Evolutionary conservation across 2,329 filamentous ascomycete species (phyloP), one percentile per base, ranked within the genome.

Genomic region (Neonectria punicea): DNA sequence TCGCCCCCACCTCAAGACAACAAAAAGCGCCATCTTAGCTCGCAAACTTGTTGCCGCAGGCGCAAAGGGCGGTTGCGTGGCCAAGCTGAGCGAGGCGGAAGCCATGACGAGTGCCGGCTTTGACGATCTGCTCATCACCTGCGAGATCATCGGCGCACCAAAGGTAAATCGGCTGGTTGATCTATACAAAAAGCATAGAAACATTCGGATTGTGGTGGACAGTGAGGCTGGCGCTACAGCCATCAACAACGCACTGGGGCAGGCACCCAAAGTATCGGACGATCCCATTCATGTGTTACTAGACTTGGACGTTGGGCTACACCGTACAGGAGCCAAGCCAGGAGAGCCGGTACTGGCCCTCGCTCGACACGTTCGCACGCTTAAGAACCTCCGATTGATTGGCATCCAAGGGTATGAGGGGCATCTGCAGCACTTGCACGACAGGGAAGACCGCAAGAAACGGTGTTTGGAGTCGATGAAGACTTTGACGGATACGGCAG

Each of bases 331-430:
- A 0, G 41, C 32, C 1, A 32, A 46, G 0, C 54, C 57, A 46
- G 18, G 58, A 9, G 39, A 25, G 6, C 50, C 58, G 1, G 61
- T 61, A 5, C 6, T 71, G 0, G 14, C 44, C 1, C 43, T 71
- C 1, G 69, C 69, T 2, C n/a, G 22, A 0, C 69, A 71, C 0
- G 53, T 71, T 13, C 3, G 18, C 4, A 53, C 8, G 1, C 32
- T 71, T 0, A 54, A 56, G 1, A 41, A 67, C 18, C 28, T 71
- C 14, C 59, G 55, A 0, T 46, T 71, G 0, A 71, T 71, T 7
- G 69, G 69, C 3, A 11, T 71, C 0, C 69, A 71, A 14, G 69
- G 69, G 0, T 71, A 71, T 1, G 69, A 71, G 3, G 69, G 69
- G 0, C 69, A 71, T 16, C 32, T 71, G 0, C 69, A 71, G 6